Evolutionary conservation across 345 rosid species (phyloP).

Genomic region (Aquilaria yunnanensis): DNA sequence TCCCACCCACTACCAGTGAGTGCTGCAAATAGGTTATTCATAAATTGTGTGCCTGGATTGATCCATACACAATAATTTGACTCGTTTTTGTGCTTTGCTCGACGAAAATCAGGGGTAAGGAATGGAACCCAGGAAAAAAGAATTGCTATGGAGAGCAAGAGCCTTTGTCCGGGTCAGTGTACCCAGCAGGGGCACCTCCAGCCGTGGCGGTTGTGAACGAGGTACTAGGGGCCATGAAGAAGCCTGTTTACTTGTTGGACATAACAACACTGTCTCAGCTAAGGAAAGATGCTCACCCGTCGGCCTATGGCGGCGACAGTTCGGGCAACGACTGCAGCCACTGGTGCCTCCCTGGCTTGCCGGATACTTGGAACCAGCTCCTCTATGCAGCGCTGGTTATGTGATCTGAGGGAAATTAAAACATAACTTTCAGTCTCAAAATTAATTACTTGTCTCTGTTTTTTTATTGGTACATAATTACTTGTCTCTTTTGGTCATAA

Average conservation of each 20-base stretch:
- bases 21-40: neutral
- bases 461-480: no score
- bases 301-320: constrained; percentile 34
- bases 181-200: constrained; percentile 23
- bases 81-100: neutral
- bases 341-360: constrained; percentile 81
- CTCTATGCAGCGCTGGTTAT: constrained; percentile 26
- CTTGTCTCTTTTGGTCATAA: no score
- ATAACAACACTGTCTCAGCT: constrained; percentile 46
- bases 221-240: constrained; percentile 35
- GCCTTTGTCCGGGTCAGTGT: constrained; percentile 37
- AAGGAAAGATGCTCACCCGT: constrained; percentile 70
- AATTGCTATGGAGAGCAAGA: constrained; percentile 44
- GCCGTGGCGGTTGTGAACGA: constrained; percentile 35
- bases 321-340: constrained; percentile 50
- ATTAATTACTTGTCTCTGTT: no score
- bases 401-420: no score
- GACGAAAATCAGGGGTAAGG: constrained; percentile 21
- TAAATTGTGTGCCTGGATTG: neutral
- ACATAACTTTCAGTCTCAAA: no score
- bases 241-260: constrained; percentile 46
- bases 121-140: constrained; percentile 33
- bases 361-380: constrained; percentile 71
- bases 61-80: neutral
- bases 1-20: constrained; percentile 38